Evolutionary conservation across 805 yeast genomes (phyloP).

Genomic region (Cyberlindnera misumaiensis): DNA sequence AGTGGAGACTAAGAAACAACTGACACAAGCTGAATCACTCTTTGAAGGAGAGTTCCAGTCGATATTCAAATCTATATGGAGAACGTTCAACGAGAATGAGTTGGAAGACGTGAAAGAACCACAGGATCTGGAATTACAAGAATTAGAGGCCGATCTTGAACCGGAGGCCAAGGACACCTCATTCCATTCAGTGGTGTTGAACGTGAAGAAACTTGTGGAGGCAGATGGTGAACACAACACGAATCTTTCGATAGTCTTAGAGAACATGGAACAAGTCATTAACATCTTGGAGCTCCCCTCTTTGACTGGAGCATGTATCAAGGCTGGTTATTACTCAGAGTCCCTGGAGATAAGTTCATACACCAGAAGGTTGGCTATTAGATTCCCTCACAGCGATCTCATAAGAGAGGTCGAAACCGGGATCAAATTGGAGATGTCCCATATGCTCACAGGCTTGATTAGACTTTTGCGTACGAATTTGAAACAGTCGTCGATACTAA

Average conservation of each 20-base stretch:
- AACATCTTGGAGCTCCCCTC: constrained; percentile 84
- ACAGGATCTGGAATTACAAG: constrained; percentile 15
- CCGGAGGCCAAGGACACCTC: constrained; percentile 23
- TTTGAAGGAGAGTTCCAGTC: constrained; percentile 28
- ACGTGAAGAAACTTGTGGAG: constrained; percentile 15
- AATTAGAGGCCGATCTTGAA: constrained; percentile 20
- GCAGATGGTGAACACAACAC: constrained; percentile 6
- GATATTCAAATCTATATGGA: constrained; percentile 25
- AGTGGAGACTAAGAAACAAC: constrained; percentile 40
- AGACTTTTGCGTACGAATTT: constrained; percentile 66
- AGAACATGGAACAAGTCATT: constrained; percentile 62
- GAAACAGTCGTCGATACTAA: constrained; percentile 71
- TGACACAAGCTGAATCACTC: constrained; percentile 20
- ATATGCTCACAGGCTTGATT: constrained; percentile 67
- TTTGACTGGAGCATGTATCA: constrained; percentile 73
- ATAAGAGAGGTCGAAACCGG: constrained; percentile 44
- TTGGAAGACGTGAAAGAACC: constrained; percentile 26
- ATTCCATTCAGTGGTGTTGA: constrained; percentile 23
- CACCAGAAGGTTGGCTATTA: constrained; percentile 56
- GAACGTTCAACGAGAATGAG: constrained; percentile 24
- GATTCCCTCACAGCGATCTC: constrained; percentile 57
- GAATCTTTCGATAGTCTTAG: constrained; percentile 35
- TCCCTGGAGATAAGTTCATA: constrained; percentile 79
- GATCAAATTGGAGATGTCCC: constrained; percentile 49
- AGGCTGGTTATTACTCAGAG: constrained; percentile 82